These are phyloP conservation scores for Mucor indicus DNA, from an alignment of 371 early-diverging fungal genomes.

Conservation along the genomic window DNA sequence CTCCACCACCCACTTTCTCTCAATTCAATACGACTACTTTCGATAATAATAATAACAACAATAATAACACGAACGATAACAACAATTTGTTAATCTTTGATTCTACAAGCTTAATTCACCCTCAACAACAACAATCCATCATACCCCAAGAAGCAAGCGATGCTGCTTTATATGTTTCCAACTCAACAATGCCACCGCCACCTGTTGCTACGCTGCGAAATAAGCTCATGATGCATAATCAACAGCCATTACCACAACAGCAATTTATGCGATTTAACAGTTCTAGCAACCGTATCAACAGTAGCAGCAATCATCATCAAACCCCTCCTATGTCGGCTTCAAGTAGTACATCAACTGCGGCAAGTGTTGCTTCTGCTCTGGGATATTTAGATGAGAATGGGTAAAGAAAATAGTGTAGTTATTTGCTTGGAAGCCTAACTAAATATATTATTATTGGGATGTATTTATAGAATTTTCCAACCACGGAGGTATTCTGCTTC, in stretches of 20 bases:
- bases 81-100: no score
- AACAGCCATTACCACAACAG: no score
- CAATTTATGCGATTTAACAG: constrained; percentile 3
- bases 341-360: constrained; percentile 6
- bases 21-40: neutral
- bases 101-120: no score
- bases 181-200: constrained; percentile 36
- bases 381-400: no score
- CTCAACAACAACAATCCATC: constrained; percentile 2
- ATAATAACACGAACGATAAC: constrained; percentile 2
- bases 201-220: constrained; percentile 29
- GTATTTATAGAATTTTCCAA: no score
- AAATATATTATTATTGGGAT: no score
- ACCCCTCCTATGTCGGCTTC: constrained; percentile 16
- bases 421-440: no score
- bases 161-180: constrained; percentile 32
- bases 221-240: constrained; percentile 19
- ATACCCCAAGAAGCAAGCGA: neutral
- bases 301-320: constrained; percentile 4
- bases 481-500: no score
- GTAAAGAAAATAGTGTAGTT: no score
- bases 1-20: neutral
- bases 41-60: constrained; percentile 6
- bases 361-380: no score
- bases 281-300: constrained; percentile 1